phyloP scores from a whole-genome alignment of 2,329 filamentous ascomycete genomes.

The Cytospora mali region DNA sequence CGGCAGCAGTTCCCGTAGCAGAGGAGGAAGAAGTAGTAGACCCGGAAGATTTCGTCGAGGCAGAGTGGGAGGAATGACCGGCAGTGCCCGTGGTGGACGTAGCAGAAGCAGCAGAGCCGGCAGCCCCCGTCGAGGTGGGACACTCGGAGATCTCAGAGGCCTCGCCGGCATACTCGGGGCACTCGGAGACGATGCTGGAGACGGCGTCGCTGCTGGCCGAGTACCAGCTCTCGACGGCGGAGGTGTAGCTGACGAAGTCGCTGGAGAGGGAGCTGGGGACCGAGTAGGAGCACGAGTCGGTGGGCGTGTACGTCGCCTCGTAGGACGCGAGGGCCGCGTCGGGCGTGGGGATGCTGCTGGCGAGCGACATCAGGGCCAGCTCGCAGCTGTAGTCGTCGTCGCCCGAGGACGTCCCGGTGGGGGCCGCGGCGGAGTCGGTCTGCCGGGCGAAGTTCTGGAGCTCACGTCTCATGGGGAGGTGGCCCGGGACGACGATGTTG shows the following conservation, averaged over 20 bases:
- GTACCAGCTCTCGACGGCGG: slow-evolving; percentile 33
- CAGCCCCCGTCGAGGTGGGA: slow-evolving; percentile 1
- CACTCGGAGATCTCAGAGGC: slow-evolving; percentile 18
- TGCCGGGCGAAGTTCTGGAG: slow-evolving; percentile 32
- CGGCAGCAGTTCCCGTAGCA: slow-evolving; percentile 11
- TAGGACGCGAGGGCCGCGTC: slow-evolving; percentile 31
- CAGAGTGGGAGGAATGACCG: slow-evolving; percentile 7
- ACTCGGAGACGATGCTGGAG: slow-evolving; percentile 32
- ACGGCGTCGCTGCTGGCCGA: slow-evolving; percentile 30
- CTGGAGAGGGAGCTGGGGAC: slow-evolving; percentile 32
- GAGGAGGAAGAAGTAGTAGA: slow-evolving; percentile 10
- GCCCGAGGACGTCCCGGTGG: slow-evolving; percentile 8
- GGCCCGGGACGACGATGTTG: slow-evolving; percentile 27
- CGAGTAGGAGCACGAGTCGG: slow-evolving; percentile 34
- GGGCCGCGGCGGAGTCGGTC: slow-evolving; percentile 27
- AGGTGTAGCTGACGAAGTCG: slow-evolving; percentile 31
- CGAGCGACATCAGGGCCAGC: slow-evolving; percentile 29
- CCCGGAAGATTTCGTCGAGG: slow-evolving; percentile 11
- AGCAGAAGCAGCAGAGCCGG: neutral
- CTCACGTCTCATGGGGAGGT: slow-evolving; percentile 27
- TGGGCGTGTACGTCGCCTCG: slow-evolving; percentile 27
- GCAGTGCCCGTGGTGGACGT: slow-evolving; percentile 3
- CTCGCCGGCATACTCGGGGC: slow-evolving; percentile 31
- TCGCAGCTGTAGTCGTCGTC: slow-evolving; percentile 30
- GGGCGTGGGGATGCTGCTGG: slow-evolving; percentile 32